Percentiles rank a stretch among this genome's conserved stretches.
Evolutionary conservation across 768 basidiomycete genomes (phyloP).

Genomic region (Pulveroboletus sp.): DNA sequence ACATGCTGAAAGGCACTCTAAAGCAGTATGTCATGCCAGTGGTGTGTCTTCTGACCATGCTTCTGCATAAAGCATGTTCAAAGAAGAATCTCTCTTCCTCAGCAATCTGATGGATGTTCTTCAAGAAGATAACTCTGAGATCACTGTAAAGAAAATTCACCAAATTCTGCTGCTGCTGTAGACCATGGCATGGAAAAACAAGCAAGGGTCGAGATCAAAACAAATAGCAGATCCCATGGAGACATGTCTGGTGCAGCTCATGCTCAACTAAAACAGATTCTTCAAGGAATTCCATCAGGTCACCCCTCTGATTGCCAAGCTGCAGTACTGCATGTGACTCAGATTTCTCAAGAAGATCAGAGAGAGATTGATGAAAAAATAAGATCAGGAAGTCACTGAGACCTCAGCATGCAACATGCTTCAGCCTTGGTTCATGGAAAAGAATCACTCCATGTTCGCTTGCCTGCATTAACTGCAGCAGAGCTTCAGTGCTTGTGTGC

Average conservation of each 20-base stretch:
- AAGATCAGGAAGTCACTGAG: not conserved
- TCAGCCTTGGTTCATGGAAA: no score
- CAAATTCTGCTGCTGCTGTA: not conserved
- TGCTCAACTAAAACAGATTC: not conserved
- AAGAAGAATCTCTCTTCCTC: not conserved
- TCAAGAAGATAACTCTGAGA: not conserved
- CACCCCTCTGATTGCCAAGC: slow-evolving; percentile 8
- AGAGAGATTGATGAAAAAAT: no score
- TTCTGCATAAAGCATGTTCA: not conserved
- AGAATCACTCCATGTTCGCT: not conserved
- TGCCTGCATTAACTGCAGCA: slow-evolving; percentile 8
- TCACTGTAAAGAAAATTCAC: slow-evolving; percentile 8
- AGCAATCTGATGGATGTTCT: not conserved
- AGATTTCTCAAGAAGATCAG: slow-evolving; percentile 4
- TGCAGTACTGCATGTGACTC: slow-evolving; percentile 8
- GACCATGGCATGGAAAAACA: not conserved
- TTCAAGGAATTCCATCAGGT: slow-evolving; percentile 13
- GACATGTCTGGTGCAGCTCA: not conserved
- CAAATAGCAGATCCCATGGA: not conserved
- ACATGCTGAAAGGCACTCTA: slow-evolving; percentile 9
- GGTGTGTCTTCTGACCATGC: not conserved
- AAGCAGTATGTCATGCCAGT: slow-evolving; percentile 7
- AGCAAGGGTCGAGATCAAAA: not conserved
- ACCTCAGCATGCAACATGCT: not conserved
- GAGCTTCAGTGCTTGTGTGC: not conserved